phyloP scores from a whole-genome alignment of 2,329 filamentous ascomycete genomes.

The Endothia cerciana region DNA sequence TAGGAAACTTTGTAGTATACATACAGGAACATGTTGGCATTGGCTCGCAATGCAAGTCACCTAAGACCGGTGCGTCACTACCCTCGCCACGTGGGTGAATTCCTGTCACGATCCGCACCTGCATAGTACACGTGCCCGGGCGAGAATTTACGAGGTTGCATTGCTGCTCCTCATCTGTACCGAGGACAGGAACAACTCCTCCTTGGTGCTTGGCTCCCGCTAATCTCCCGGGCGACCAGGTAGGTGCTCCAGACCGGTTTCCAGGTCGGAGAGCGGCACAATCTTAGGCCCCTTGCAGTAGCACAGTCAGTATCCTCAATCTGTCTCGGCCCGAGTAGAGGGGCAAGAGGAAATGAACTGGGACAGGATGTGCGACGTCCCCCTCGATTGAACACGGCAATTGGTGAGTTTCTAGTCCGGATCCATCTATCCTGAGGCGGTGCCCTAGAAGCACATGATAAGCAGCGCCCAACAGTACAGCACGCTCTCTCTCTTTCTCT shows the following conservation, averaged over 20 bases:
- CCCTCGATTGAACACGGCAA: not conserved
- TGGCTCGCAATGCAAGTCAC: not conserved
- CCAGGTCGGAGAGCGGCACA: not conserved
- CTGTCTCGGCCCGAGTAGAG: not conserved
- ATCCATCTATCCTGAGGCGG: too few relatives aligned
- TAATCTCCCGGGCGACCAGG: constrained; percentile 1
- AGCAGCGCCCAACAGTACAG: too few relatives aligned
- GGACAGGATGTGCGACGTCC: not conserved
- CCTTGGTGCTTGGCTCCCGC: not conserved
- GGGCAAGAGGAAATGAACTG: not conserved
- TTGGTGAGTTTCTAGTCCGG: too few relatives aligned
- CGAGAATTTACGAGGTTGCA: not conserved
- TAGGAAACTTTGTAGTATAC: not conserved
- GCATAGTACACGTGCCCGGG: not conserved
- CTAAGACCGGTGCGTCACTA: not conserved
- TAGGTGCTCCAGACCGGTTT: not conserved
- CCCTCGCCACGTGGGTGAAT: not conserved
- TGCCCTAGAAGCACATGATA: too few relatives aligned
- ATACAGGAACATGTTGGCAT: too few relatives aligned
- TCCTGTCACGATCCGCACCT: not conserved
- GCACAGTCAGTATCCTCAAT: not conserved
- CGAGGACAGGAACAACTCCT: not conserved
- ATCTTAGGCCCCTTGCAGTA: not conserved
- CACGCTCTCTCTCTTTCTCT: too few relatives aligned
- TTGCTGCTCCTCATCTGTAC: not conserved